Evolutionary conservation across 164 flowering plant species (phyloP), one percentile per base, ranked within the genome.

Genomic region (Magnolia kwangsiensis): DNA sequence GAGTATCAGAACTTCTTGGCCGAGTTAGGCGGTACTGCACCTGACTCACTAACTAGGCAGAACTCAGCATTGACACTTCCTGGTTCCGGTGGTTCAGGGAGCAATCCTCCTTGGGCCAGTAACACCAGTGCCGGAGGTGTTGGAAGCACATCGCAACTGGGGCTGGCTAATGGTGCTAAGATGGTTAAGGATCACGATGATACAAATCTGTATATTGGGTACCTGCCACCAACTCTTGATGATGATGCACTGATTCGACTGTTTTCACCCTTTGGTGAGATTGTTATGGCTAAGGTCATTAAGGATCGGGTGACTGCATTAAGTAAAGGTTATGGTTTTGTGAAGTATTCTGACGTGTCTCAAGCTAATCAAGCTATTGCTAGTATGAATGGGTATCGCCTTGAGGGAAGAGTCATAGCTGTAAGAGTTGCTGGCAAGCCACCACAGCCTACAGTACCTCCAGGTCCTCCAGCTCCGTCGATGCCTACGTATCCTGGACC

Each of bases 241-340:
- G 99, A 95, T 81, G 98, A 95, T 86, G 91, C 86, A 6, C 77
- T 95, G 86, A 92, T 95, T 37, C 77, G 82, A 16, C 73, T 93
- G 80, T 95, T 95, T 82, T 82, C 91, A 5, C 81, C 91, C 49
- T 93, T 87, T 82, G 99, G 99, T 51, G 94, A 93, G 14, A 92
- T 95, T 80, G 96, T 88, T 71, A 90, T 90, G 97, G 97, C 98
- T 20, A 95, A 95, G 83, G 97, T 95, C 77, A 93, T 95, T 51
- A 95, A 91, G 84, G 98, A 95, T 77, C 80, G 95, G 51, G 75
- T 84, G 10, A 84, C 94, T 67, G 94, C 92, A 51, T 74, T 89
- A 78, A 93, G 98, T 82, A 95, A 93, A 82, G 99, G 99, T 49
- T 95, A 95, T 87, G 99, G 99, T 29, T 95, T 95, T 85, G 99